A percentile compares a stretch with the other conserved stretches of the same genome.
Evolutionary conservation across 306 rosid genomes (phyloP).

Genomic region (Trifolium pratense): DNA sequence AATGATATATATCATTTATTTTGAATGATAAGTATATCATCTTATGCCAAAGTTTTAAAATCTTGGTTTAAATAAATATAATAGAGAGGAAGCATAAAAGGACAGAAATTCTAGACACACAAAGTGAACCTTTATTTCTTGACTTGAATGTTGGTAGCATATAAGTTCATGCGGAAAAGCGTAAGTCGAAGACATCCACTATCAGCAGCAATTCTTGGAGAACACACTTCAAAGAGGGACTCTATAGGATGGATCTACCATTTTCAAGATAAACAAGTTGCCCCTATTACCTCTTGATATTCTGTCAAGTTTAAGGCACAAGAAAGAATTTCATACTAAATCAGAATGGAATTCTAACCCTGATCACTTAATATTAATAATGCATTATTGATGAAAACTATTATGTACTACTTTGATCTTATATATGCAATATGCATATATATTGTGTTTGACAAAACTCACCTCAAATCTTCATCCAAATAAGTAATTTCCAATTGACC

Average conservation of each 20-base stretch:
- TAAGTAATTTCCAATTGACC: conserved; percentile 86
- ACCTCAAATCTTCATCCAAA: conserved; percentile 86
- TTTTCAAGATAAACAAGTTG: conserved; percentile 80
- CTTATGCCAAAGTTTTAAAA: too few relatives aligned
- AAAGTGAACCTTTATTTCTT: neutral
- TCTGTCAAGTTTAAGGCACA: conserved; percentile 50
- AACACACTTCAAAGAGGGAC: conserved; percentile 63
- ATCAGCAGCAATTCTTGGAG: conserved; percentile 1
- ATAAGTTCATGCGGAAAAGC: neutral
- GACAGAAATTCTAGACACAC: too few relatives aligned
- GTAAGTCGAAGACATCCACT: neutral
- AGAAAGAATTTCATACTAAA: conserved; percentile 22
- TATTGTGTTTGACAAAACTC: conserved; percentile 15
- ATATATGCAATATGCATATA: neutral
- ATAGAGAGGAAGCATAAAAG: too few relatives aligned
- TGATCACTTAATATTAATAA: neutral
- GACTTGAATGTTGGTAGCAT: conserved; percentile 21
- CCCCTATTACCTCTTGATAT: conserved; percentile 86
- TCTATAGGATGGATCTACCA: conserved; percentile 84
- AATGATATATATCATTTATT: too few relatives aligned
- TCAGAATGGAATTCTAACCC: conserved; percentile 3
- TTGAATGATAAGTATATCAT: too few relatives aligned
- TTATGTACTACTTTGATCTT: conserved; percentile 4
- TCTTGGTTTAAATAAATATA: too few relatives aligned
- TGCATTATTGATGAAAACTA: too few relatives aligned